phyloP scores from a whole-genome alignment of 23 red algal species.

The Gracilaria gracilis region DNA sequence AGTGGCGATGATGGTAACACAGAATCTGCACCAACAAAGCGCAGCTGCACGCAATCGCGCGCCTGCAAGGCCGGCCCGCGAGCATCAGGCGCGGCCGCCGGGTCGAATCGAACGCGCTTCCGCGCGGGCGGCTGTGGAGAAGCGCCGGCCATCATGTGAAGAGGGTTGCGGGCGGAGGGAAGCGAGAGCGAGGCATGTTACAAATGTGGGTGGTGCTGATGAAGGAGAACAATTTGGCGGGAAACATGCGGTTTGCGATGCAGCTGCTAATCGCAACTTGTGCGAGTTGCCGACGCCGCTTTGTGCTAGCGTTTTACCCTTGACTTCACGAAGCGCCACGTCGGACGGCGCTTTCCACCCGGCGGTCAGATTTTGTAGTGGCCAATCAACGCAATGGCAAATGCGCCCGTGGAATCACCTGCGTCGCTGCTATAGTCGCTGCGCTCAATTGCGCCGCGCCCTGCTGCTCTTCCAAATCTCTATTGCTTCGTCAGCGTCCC shows the following conservation, averaged over 20 bases:
- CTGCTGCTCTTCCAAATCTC: no score
- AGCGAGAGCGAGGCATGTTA: neutral
- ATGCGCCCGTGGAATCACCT: slow-evolving; percentile 5
- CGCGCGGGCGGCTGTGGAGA: slow-evolving; percentile 18
- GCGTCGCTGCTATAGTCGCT: no score
- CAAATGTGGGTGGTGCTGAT: neutral
- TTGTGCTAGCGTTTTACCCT: no score
- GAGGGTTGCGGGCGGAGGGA: neutral
- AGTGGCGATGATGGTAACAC: slow-evolving; percentile 14
- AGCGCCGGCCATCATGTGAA: neutral
- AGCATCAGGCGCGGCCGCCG: neutral
- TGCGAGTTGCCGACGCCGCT: neutral
- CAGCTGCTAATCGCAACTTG: neutral
- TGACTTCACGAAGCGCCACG: neutral
- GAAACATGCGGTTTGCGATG: neutral
- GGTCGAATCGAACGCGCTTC: slow-evolving; percentile 66
- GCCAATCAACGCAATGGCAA: slow-evolving; percentile 6
- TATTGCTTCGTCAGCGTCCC: no score
- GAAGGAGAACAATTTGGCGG: slow-evolving; percentile 27
- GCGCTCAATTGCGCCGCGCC: no score
- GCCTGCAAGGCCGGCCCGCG: slow-evolving; percentile 1
- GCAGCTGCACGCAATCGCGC: slow-evolving; percentile 42
- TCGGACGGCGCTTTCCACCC: slow-evolving; percentile 12
- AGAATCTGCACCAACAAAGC: slow-evolving; percentile 33
- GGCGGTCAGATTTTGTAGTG: slow-evolving; percentile 11